Evolutionary conservation across 345 rosid species (phyloP).

Genomic region (Eucalyptus regnans): DNA sequence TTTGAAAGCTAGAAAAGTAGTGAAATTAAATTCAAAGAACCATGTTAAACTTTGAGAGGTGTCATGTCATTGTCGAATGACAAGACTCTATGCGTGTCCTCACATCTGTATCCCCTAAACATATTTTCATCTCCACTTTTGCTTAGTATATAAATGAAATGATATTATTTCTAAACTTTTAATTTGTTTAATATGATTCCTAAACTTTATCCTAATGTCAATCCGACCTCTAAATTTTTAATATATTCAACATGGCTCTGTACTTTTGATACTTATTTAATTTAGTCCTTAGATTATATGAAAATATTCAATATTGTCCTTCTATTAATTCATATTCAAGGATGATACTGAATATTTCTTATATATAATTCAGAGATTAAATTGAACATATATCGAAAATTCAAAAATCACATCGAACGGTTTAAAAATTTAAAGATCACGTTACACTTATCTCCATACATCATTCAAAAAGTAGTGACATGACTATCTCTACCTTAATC

Average conservation of each 20-base stretch:
- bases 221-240: accelerated
- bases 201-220: accelerated
- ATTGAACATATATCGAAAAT: no score
- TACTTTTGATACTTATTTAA: no score
- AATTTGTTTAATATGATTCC: no score
- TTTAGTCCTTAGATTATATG: accelerated
- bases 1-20: not conserved
- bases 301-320: accelerated
- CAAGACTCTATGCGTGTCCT: not conserved
- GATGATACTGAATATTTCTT: accelerated
- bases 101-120: not conserved
- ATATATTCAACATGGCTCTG: no score
- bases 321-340: no score
- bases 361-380: no score
- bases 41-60: not conserved
- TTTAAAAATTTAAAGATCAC: not conserved
- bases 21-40: not conserved
- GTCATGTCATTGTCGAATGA: not conserved
- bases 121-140: not conserved
- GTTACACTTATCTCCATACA: no score
- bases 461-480: not conserved
- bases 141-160: accelerated
- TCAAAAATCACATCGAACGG: no score
- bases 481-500: not conserved
- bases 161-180: accelerated